Percentiles rank a stretch among this genome's conserved stretches.
These are phyloP conservation scores for Houttuynia cordata DNA, from an alignment of 164 flowering plant species.

Conservation along the genomic window DNA sequence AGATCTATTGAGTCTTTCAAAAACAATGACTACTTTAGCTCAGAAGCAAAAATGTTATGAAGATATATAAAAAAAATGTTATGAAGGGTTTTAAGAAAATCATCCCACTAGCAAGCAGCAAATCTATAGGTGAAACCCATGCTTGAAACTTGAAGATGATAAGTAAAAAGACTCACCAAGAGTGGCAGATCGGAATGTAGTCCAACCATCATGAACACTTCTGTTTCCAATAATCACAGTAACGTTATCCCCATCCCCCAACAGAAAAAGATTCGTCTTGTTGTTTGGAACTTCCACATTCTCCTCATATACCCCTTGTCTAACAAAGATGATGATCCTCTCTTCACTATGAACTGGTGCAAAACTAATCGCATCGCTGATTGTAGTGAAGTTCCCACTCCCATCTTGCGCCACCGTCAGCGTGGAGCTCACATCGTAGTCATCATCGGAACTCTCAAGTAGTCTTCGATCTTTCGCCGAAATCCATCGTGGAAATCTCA, in stretches of 20 bases:
- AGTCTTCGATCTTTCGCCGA: slow-evolving; percentile 28
- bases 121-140: too few species aligned
- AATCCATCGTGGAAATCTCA: slow-evolving; percentile 46
- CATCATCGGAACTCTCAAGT: slow-evolving; percentile 27
- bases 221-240: slow-evolving; percentile 3
- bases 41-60: too few species aligned
- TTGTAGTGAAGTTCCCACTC: background rate
- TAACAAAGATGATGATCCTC: slow-evolving; percentile 1
- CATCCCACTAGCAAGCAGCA: too few species aligned
- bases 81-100: too few species aligned
- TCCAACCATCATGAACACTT: background rate
- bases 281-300: slow-evolving; percentile 1
- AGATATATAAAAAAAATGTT: too few species aligned
- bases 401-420: slow-evolving; percentile 14
- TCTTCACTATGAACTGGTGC: background rate
- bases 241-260: slow-evolving; percentile 1
- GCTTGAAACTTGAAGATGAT: too few species aligned
- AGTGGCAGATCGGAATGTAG: background rate
- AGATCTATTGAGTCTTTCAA: too few species aligned
- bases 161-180: background rate
- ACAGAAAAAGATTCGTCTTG: background rate
- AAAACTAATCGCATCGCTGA: background rate
- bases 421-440: slow-evolving; percentile 27
- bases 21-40: too few species aligned
- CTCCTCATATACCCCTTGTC: slow-evolving; percentile 4